Evolutionary conservation across 305 asterid species (phyloP).

Genomic region (Salvia sclarea): DNA sequence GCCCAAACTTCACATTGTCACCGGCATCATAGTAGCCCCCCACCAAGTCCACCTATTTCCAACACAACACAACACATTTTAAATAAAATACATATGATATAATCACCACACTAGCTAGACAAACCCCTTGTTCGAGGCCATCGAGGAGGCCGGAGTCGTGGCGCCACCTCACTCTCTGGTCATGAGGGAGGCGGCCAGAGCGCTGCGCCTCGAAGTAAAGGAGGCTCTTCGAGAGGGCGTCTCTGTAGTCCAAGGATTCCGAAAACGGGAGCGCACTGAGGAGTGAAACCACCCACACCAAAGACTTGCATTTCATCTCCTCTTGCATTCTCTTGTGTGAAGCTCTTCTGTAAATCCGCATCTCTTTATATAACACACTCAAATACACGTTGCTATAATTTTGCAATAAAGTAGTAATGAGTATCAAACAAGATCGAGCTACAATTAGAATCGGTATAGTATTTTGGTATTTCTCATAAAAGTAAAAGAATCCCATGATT

Average conservation of each 20-base stretch:
- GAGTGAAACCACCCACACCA: conserved; percentile 24
- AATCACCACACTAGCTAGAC: too few species aligned
- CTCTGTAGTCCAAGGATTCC: conserved; percentile 46
- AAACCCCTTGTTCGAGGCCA: conserved; percentile 88
- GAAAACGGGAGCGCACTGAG: conserved; percentile 39
- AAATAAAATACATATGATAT: too few species aligned
- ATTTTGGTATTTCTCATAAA: neutral
- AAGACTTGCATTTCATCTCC: neutral
- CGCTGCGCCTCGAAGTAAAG: conserved; percentile 91
- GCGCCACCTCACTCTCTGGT: conserved; percentile 82
- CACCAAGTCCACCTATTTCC: conserved; percentile 66
- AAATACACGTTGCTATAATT: conserved; percentile 1
- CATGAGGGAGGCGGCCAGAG: conserved; percentile 82
- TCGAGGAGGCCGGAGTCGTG: conserved; percentile 92
- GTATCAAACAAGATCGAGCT: neutral
- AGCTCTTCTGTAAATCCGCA: too few species aligned
- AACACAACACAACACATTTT: too few species aligned
- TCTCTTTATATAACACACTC: too few species aligned
- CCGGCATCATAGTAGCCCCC: conserved; percentile 94
- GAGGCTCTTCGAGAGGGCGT: conserved; percentile 81
- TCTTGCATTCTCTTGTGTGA: conserved; percentile 10
- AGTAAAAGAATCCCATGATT: neutral
- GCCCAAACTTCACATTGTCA: conserved; percentile 73
- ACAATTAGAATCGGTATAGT: too few species aligned
- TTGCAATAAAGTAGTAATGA: neutral